Conservation (phyloP, 495 filamentous ascomycete species). For the Umbilicaria muhlenbergii region DNA sequence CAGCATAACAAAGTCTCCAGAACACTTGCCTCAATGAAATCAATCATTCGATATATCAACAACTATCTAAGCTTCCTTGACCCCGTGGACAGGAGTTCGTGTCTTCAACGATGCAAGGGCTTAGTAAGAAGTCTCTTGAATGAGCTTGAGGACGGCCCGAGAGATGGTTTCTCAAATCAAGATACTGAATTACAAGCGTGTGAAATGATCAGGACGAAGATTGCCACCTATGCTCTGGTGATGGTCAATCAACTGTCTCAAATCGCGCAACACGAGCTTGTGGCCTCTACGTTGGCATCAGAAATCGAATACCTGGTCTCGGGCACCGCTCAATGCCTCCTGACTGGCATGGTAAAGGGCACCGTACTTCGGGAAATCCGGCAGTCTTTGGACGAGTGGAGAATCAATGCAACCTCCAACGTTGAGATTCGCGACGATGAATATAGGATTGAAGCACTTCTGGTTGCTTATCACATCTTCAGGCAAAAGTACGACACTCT, state of each 20-base stretch:
- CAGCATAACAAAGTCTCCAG: too few relatives aligned
- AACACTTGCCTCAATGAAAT: constrained; percentile 1
- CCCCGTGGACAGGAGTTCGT: constrained; percentile 27
- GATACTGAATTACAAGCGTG: constrained; percentile 3
- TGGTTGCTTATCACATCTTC: constrained; percentile 14
- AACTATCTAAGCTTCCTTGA: constrained; percentile 36
- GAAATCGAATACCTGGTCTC: constrained; percentile 19
- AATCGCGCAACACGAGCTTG: constrained; percentile 23
- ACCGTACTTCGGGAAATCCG: constrained; percentile 35
- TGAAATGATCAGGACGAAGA: constrained; percentile 9
- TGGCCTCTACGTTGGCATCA: constrained; percentile 11
- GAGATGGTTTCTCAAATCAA: neutral
- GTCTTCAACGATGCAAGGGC: constrained; percentile 18
- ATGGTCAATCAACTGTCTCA: constrained; percentile 28
- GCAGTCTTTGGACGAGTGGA: constrained; percentile 46
- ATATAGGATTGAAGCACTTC: constrained; percentile 36
- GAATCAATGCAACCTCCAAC: constrained; percentile 37
- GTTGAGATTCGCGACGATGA: constrained; percentile 47
- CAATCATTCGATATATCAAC: constrained; percentile 32
- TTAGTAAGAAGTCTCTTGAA: constrained; percentile 19
- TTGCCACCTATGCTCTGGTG: constrained; percentile 22
- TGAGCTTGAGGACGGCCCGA: constrained; percentile 9
- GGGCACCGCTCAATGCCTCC: constrained; percentile 16
- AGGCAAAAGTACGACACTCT: constrained; percentile 22
- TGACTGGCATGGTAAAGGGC: constrained; percentile 24